These are phyloP conservation scores for Aspergillus kassunensis DNA, from an alignment of 495 filamentous ascomycete genomes.

Conservation along the genomic window DNA sequence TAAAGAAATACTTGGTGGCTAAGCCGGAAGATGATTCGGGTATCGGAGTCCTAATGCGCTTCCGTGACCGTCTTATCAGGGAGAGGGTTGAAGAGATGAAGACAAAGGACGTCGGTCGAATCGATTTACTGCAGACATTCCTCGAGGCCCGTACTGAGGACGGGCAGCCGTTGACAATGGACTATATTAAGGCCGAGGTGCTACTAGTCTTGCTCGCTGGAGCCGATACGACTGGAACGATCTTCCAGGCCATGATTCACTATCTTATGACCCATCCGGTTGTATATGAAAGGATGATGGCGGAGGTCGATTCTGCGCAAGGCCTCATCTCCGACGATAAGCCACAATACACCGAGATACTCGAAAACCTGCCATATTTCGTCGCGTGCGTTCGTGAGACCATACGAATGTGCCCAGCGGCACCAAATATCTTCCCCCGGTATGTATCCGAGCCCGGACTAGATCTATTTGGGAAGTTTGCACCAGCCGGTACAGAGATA, in stretches of 20 bases:
- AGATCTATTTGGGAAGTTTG: slow-evolving; percentile 46
- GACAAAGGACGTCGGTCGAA: slow-evolving; percentile 12
- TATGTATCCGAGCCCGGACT: slow-evolving; percentile 50
- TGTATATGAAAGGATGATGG: slow-evolving; percentile 50
- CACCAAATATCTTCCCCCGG: slow-evolving; percentile 45
- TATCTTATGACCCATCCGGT: slow-evolving; percentile 46
- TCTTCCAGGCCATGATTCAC: slow-evolving; percentile 51
- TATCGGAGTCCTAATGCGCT: slow-evolving; percentile 41
- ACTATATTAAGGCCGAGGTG: slow-evolving; percentile 52
- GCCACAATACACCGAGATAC: slow-evolving; percentile 43
- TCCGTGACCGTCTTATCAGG: slow-evolving; percentile 44
- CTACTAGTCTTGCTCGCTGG: slow-evolving; percentile 56
- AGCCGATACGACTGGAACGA: slow-evolving; percentile 60
- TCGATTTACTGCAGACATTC: slow-evolving; percentile 32
- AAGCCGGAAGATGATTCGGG: slow-evolving; percentile 47
- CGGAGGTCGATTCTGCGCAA: slow-evolving; percentile 52
- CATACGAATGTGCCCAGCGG: slow-evolving; percentile 50
- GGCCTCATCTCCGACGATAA: slow-evolving; percentile 28
- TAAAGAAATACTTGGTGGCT: slow-evolving; percentile 54
- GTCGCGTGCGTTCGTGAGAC: slow-evolving; percentile 50
- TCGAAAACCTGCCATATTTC: slow-evolving; percentile 43
- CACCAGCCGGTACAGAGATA: slow-evolving; percentile 57
- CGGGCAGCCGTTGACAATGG: slow-evolving; percentile 44
- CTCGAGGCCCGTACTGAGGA: slow-evolving; percentile 42
- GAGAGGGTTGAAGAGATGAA: slow-evolving; percentile 5